Evolutionary conservation across 2,329 filamentous ascomycete genomes (phyloP).

Genomic region (Aspergillus fumigatiaffinis): DNA sequence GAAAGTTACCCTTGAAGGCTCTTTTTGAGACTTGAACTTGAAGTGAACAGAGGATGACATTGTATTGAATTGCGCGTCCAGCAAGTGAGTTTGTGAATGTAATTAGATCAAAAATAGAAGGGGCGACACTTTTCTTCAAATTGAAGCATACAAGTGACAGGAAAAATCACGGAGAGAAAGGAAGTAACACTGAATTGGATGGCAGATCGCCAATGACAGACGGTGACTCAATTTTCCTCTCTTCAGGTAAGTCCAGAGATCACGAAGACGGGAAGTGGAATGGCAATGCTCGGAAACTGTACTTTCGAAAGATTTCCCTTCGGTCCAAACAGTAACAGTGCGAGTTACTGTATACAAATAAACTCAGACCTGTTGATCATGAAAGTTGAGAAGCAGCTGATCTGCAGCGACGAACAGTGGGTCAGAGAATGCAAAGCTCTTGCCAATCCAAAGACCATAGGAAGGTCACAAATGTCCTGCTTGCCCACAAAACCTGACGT

Average conservation of each 20-base stretch:
- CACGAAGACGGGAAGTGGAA: constrained; percentile 22
- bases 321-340: constrained; percentile 22
- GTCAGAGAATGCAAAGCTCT: constrained; percentile 8
- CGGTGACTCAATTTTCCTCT: constrained; percentile 16
- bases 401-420: constrained; percentile 14
- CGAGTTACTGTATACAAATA: constrained; percentile 34
- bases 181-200: constrained; percentile 11
- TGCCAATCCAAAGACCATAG: constrained; percentile 15
- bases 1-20: constrained; percentile 89
- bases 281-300: constrained; percentile 22
- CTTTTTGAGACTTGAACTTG: constrained; percentile 99
- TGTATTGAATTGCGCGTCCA: constrained; percentile 42
- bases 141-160: constrained; percentile 24
- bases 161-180: constrained; percentile 7
- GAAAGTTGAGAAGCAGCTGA: constrained; percentile 21
- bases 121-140: constrained; percentile 21
- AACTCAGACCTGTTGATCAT: constrained; percentile 29
- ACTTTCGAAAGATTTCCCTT: constrained; percentile 24
- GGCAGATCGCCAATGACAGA: constrained; percentile 13
- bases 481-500: background rate
- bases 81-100: constrained; percentile 23
- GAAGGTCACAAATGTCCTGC: background rate
- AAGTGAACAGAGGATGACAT: constrained; percentile 99
- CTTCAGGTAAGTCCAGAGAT: constrained; percentile 15
- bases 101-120: constrained; percentile 27